These are phyloP conservation scores for Citrus cavaleriei DNA, from an alignment of 345 rosid genomes.

Conservation along the genomic window DNA sequence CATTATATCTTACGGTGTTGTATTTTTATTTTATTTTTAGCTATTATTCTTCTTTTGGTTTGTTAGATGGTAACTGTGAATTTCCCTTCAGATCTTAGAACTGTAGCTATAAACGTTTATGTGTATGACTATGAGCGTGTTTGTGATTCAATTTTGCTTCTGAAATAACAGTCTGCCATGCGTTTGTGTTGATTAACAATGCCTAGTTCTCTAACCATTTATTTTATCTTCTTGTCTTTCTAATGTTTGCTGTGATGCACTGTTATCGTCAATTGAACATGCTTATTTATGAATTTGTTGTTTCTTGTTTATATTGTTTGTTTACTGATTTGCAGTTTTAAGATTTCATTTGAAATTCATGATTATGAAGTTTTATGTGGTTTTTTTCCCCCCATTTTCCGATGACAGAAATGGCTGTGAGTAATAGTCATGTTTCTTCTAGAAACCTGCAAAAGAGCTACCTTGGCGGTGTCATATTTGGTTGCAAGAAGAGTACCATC, in stretches of 20 bases:
- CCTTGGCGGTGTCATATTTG: constrained; percentile 74
- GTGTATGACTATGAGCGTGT: background rate
- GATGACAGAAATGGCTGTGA: constrained; percentile 45
- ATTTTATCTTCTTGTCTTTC: background rate
- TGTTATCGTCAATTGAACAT: background rate
- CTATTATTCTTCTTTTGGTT: no score
- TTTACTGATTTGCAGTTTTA: background rate
- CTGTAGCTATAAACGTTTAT: no score
- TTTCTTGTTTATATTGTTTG: background rate
- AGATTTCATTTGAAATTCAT: constrained; percentile 4
- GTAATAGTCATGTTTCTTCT: constrained; percentile 14
- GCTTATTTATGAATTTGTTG: background rate
- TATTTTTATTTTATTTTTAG: no score
- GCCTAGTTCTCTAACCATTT: background rate
- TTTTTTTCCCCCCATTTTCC: background rate
- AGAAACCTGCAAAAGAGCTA: constrained; percentile 51
- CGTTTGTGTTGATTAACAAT: background rate
- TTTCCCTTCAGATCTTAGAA: no score
- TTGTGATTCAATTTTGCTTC: background rate
- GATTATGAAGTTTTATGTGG: no score
- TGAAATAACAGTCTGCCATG: constrained; percentile 1
- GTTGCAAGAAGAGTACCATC: constrained; percentile 53
- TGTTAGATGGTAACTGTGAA: no score
- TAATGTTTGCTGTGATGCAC: background rate
- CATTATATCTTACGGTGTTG: no score